Percentiles rank a stretch among this genome's conserved stretches.
Conservation (phyloP, 495 filamentous ascomycete species). For the Penicillium cataractarum region DNA sequence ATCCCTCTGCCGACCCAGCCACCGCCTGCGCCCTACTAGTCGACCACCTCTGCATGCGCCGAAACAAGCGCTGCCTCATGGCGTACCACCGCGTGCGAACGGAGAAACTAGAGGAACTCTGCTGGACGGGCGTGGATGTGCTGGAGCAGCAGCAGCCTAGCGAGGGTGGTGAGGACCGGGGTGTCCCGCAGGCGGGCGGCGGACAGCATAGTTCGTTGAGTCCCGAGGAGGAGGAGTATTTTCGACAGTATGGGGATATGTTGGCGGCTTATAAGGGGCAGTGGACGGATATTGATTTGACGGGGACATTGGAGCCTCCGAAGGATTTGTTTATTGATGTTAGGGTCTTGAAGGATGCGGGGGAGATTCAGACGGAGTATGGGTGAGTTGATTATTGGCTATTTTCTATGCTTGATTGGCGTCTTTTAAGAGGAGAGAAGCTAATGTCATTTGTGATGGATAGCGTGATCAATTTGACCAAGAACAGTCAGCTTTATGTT, state of each 20-base stretch:
- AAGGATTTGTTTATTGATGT: conserved; percentile 98
- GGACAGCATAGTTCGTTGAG: conserved; percentile 77
- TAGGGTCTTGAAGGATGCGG: conserved; percentile 92
- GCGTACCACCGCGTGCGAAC: conserved; percentile 90
- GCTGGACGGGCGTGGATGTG: conserved; percentile 87
- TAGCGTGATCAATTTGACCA: conserved; percentile 93
- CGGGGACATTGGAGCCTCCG: conserved; percentile 91
- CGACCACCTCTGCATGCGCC: conserved; percentile 90
- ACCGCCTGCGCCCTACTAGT: conserved; percentile 87
- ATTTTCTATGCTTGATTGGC: neutral
- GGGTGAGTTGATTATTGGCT: conserved; percentile 79
- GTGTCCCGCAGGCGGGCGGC: conserved; percentile 39
- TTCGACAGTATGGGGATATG: conserved; percentile 87
- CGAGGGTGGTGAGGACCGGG: conserved; percentile 25
- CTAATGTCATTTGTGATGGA: neutral
- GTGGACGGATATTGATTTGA: conserved; percentile 98
- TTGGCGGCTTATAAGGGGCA: conserved; percentile 96
- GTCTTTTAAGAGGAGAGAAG: neutral
- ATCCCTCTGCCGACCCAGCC: conserved; percentile 81
- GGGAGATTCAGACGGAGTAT: conserved; percentile 99
- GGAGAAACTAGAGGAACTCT: conserved; percentile 91
- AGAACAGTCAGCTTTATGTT: conserved; percentile 98
- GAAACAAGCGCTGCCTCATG: conserved; percentile 94
- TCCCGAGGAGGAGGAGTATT: conserved; percentile 97
- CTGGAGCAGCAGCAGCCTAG: conserved; percentile 59